Evolutionary conservation across 2,329 filamentous ascomycete species (phyloP), one percentile per base, ranked within the genome.

Genomic region (Phyllosticta ampelicida): DNA sequence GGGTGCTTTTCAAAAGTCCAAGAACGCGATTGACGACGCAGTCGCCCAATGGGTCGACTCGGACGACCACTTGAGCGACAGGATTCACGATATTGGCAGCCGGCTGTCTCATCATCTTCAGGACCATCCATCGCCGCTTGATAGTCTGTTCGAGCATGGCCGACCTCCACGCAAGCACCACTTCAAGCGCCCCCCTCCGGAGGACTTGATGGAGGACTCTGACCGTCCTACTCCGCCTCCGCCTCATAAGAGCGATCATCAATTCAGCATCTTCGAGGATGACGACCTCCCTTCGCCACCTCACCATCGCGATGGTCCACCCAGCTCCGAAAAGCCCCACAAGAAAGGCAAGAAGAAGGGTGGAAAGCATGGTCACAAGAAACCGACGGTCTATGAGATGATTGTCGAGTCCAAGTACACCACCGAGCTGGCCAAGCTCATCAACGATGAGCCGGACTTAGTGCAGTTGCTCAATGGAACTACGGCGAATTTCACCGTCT

Each of bases 371-470:
- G 71, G 70, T n/a, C 71, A 71, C 52, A 66, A 69, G 48, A 68
- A 72, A 53, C 70, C 71, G 67, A 95, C 90, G 19, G 81, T 95
- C 51, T 95, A 91, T 72, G 77, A 95, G 71, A 75, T 91, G 61
- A 89, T 96, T 70, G 76, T 81, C n/a, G 75, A 80, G 65, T 86
- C 81, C 75, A 87, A 90, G 66, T 81, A 89, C 73, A 91, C 89
- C 1, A 87, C 82, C 53, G 87, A 85, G 70, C 86, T 96, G 51
- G 84, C 86, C 26, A 81, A 86, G 67, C 75, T 90, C n/a, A 80
- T 96, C 64, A 79, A 86, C 61, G 79, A 90, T 61, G 85, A 87
- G 68, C 79, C 84, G 0, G 83, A 89, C 55, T 75, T 96, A 0
- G 84, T 92, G 36, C 71, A 86, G 56, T 70, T 84, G 3, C 80